Base-by-base conservation (phyloP, 2,329 filamentous ascomycete genomes). In the Penicillium verrucosum region DNA sequence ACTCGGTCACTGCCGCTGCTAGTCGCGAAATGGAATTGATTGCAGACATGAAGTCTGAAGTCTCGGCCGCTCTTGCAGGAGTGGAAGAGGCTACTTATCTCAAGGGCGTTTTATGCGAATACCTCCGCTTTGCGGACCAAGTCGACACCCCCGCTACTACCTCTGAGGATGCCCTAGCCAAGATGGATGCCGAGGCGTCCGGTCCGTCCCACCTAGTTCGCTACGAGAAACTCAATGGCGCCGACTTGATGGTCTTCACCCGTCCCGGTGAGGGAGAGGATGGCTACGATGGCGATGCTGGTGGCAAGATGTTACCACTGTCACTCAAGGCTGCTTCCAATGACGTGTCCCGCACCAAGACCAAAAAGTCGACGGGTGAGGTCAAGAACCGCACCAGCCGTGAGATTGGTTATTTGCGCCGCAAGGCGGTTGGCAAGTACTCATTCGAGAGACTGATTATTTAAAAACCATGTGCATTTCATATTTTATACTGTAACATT, bases 391-490 rank as follows among this genome's bases (percentile, higher is more conserved):
- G 90, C 64, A 91, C 81, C 65, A 80, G 78, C 65, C 81, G 91
- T 73, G 89, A 96, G 76, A 86, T 87, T 57, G 90, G 89, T 18
- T 85, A 89, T 73, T 76, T 95, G 72, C 85, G 89, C 69, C 90
- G 89, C 70, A 89, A 89, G 76, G 87, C 87, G 70, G 88, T 92
- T 60, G 89, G 89, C 54, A 85, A 87, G 63, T 96, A 97, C 77
- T 90, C 89, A 45, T 82, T 93, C 63, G 91, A 96, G 77, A 85
- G 85, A 74, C 86, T 96, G 65, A 74, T 82, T 51, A 78, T 91
- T 66, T 90, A 81, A 63, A 63, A 42, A 41, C 21, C 40, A 46
- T 51, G 34, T 48, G 56, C 77, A 59, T 68, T 61, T 58, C 60
- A 54, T 64, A 51, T 64, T 56, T 60, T 41, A 59, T 62, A 59